phyloP scores from a whole-genome alignment of 2,329 filamentous ascomycete genomes.

The Penicillium brevicompactum region DNA sequence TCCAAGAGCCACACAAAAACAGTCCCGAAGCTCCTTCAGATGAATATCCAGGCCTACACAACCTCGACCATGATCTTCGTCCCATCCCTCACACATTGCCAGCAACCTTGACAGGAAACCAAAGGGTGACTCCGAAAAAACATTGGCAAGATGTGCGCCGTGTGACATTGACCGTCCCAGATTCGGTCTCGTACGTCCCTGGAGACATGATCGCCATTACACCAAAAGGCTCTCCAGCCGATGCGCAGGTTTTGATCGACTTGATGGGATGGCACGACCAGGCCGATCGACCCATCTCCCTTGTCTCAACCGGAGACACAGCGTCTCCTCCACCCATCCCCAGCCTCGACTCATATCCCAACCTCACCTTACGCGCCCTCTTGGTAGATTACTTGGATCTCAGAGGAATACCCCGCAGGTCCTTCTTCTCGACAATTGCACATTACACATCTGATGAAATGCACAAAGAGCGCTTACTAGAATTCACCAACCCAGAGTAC shows the following conservation, averaged over 20 bases:
- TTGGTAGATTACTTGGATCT: constrained; percentile 86
- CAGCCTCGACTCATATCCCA: constrained; percentile 37
- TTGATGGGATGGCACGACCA: constrained; percentile 76
- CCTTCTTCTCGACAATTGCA: constrained; percentile 78
- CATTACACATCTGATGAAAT: constrained; percentile 71
- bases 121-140: constrained; percentile 68
- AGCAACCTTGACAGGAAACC: constrained; percentile 66
- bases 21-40: constrained; percentile 8
- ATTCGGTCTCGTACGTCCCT: constrained; percentile 58
- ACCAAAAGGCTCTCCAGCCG: constrained; percentile 80
- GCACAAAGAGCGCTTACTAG: constrained; percentile 78
- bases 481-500: constrained; percentile 77
- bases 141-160: constrained; percentile 97
- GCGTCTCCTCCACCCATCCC: constrained; percentile 34
- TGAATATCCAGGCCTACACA: constrained; percentile 24
- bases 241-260: constrained; percentile 76
- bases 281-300: constrained; percentile 69
- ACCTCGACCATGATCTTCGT: constrained; percentile 50
- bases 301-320: constrained; percentile 41
- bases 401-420: constrained; percentile 81
- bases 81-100: constrained; percentile 60
- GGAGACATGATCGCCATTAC: constrained; percentile 81
- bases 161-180: constrained; percentile 60
- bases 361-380: constrained; percentile 70
- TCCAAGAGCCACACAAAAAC: background rate